Base-by-base conservation (phyloP, 2,329 filamentous ascomycete species). In the Paecilomyces sp. region DNA sequence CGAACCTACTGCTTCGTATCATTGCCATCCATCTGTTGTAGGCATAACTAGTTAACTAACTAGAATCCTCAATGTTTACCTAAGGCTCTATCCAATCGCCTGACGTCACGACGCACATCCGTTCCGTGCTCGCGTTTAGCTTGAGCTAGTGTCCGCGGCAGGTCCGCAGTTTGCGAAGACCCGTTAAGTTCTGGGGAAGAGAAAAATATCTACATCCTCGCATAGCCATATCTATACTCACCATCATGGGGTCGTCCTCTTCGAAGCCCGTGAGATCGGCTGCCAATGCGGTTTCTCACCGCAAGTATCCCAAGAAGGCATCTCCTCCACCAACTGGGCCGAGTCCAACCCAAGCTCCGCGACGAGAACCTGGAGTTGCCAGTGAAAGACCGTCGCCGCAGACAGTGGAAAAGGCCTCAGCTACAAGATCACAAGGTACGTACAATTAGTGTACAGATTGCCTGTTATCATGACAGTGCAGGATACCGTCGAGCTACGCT, bases 301-400 rank as follows among this genome's bases (percentile, higher is more conserved):
- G 84, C 57, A 81, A 84, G 74, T 86, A 85, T 64, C 84, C 83
- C 2, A 79, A 79, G 58, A 75, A 80, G 52, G 68, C 79, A 12
- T 71, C 78, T 57, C 22, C 75, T 77, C 18, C 75, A 71, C 41
- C 69, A 70, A 59, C 70, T 70, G 15, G 56, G 28, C 57, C 58
- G 7, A 54, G 56, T 2, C 36, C 61, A 12, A 15, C 57, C 0
- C 58, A 55, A 33, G n/a, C 54, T 31, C 57, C 56, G 33, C 18
- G 58, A 18, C 58, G 57, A 53, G 25, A 11, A 3, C 54, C 54
- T 30, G 28, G 58, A 54, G 56, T 56, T 18, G 54, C 54, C 56
- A 54, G 57, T 24, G 64, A 65, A 25, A 72, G 71, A 1, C 71
- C 73, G 34, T 66, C 58, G 58, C 74, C 74, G 58, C 72, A 75